Percentiles rank a stretch among this genome's conserved stretches.
Evolutionary conservation across 495 filamentous ascomycete genomes (phyloP).

Genomic region (Penicillium daleae): DNA sequence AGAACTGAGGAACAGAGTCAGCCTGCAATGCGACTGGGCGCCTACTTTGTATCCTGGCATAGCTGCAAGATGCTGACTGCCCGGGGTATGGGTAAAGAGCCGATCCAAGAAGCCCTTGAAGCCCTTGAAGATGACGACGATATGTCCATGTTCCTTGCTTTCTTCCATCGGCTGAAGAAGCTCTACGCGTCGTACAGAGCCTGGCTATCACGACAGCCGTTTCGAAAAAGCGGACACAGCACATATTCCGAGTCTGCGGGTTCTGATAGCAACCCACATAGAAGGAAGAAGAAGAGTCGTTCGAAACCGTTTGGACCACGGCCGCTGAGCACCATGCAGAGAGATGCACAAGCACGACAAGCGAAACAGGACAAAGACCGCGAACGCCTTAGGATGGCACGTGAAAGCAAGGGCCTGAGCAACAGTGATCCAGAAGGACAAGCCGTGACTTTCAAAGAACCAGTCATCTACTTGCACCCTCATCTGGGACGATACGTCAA

Average conservation of each 20-base stretch:
- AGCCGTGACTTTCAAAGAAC: constrained; percentile 72
- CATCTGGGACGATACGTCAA: constrained; percentile 55
- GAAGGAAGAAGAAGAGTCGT: constrained; percentile 33
- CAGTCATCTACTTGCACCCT: constrained; percentile 56
- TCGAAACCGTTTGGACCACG: constrained; percentile 52
- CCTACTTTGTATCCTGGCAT: constrained; percentile 47
- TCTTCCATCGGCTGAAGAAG: constrained; percentile 8
- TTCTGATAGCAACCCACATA: background rate
- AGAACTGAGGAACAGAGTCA: constrained; percentile 8
- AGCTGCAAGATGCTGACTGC: constrained; percentile 22
- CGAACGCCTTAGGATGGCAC: constrained; percentile 45
- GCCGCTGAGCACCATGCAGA: constrained; percentile 51
- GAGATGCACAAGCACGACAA: constrained; percentile 47
- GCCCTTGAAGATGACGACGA: background rate
- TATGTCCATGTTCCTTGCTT: background rate
- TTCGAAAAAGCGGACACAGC: background rate
- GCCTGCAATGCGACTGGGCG: constrained; percentile 36
- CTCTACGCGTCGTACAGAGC: background rate
- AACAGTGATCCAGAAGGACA: constrained; percentile 52
- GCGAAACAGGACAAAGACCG: constrained; percentile 45
- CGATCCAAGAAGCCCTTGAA: background rate
- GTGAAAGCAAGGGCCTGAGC: constrained; percentile 42
- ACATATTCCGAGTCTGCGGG: background rate
- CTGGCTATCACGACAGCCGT: background rate
- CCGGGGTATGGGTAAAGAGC: background rate